Conservation (phyloP, 2,329 filamentous ascomycete species). For the Penicillium concentricum region DNA sequence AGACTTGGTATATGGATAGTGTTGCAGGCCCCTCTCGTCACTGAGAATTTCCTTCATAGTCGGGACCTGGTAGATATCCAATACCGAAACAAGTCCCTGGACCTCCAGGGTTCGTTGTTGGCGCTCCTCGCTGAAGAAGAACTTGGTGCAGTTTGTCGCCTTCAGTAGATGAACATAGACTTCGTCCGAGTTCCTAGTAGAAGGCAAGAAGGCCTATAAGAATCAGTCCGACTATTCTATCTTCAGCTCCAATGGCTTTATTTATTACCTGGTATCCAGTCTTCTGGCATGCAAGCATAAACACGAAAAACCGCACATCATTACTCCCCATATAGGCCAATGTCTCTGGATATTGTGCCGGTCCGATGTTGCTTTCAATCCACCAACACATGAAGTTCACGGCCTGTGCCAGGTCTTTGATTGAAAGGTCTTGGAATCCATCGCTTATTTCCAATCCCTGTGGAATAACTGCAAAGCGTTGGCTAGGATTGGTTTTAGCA, state of each 20-base stretch:
- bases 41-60: conserved; percentile 8
- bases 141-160: conserved; percentile 16
- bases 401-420: conserved; percentile 16
- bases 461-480: conserved; percentile 14
- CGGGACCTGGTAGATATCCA: conserved; percentile 12
- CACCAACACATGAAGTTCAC: conserved; percentile 24
- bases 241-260: background rate
- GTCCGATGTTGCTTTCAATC: conserved; percentile 20
- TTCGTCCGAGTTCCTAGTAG: conserved; percentile 23
- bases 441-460: conserved; percentile 13
- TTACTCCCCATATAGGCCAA: conserved; percentile 27
- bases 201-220: conserved; percentile 19
- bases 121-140: conserved; percentile 30
- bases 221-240: background rate
- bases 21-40: conserved; percentile 5
- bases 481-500: conserved; percentile 8
- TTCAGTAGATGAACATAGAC: conserved; percentile 18
- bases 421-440: conserved; percentile 19
- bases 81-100: conserved; percentile 6
- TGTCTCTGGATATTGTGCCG: conserved; percentile 6
- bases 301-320: conserved; percentile 24
- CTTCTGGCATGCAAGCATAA: conserved; percentile 27
- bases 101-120: conserved; percentile 41
- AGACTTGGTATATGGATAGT: conserved; percentile 21
- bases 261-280: conserved; percentile 22